Evolutionary conservation across 345 rosid species (phyloP).

Genomic region (Pistacia vera): DNA sequence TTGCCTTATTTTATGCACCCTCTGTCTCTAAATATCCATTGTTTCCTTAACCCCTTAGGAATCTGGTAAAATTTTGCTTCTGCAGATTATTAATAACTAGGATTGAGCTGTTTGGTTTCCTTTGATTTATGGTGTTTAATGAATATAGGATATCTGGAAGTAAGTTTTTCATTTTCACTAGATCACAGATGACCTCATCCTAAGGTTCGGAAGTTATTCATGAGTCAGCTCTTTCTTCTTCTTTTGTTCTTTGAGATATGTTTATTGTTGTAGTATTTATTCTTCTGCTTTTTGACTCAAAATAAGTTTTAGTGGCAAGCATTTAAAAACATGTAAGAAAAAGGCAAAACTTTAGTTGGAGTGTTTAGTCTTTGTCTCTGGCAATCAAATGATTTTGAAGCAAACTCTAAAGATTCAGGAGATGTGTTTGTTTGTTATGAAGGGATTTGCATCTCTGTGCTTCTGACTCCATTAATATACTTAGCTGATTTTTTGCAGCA

Average conservation of each 20-base stretch:
- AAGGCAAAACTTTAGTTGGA: background rate
- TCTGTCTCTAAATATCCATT: background rate
- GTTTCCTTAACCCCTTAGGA: background rate
- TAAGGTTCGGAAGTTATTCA: background rate
- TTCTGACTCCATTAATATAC: background rate
- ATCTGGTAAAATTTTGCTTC: background rate
- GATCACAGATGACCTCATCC: background rate
- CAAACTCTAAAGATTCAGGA: background rate
- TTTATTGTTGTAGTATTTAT: background rate
- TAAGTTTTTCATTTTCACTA: background rate
- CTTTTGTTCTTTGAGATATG: background rate
- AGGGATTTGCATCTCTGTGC: background rate
- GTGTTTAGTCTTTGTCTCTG: no score
- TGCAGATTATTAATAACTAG: background rate
- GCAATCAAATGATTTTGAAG: background rate
- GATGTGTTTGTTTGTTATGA: background rate
- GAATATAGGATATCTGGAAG: background rate
- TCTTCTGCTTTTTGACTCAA: no score
- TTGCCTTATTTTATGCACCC: no score
- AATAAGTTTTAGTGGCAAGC: background rate
- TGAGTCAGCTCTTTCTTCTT: background rate
- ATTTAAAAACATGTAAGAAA: background rate
- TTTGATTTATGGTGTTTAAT: background rate
- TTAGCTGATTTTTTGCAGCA: background rate
- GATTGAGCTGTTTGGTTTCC: background rate